phyloP scores from a whole-genome alignment of 345 rosid genomes.

The Lagerstroemia speciosa region DNA sequence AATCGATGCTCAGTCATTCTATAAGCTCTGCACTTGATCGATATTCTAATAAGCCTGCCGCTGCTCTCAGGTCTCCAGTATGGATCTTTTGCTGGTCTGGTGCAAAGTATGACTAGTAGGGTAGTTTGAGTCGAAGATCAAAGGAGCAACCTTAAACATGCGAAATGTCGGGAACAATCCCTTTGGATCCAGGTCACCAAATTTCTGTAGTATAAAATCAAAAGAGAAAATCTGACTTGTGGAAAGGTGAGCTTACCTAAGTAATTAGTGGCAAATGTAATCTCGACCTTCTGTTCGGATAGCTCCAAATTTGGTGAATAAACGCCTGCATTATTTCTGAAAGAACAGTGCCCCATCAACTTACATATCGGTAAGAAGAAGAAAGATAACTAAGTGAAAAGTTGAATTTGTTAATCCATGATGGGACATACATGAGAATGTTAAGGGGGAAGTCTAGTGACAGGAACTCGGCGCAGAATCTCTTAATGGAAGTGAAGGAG shows the following conservation, averaged over 20 bases:
- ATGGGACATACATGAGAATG: conserved; percentile 55
- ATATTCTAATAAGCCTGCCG: not conserved
- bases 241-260: conserved; percentile 34
- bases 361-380: not conserved
- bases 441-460: conserved; percentile 66
- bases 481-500: conserved; percentile 60
- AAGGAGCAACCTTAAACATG: too few relatives aligned
- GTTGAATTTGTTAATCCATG: not conserved
- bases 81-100: too few relatives aligned
- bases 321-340: conserved; percentile 90
- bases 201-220: too few relatives aligned
- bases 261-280: conserved; percentile 90
- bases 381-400: not conserved
- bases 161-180: too few relatives aligned
- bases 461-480: conserved; percentile 57
- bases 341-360: not conserved
- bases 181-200: too few relatives aligned
- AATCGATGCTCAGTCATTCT: too few relatives aligned
- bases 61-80: too few relatives aligned
- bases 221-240: too few relatives aligned
- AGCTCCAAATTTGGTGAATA: conserved; percentile 70
- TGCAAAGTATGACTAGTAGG: too few relatives aligned
- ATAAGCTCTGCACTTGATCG: too few relatives aligned
- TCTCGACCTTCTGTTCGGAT: conserved; percentile 83
- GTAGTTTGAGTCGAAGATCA: not conserved